Base-by-base conservation (phyloP, 2,329 filamentous ascomycete genomes). In the Neonectria coccinea region DNA sequence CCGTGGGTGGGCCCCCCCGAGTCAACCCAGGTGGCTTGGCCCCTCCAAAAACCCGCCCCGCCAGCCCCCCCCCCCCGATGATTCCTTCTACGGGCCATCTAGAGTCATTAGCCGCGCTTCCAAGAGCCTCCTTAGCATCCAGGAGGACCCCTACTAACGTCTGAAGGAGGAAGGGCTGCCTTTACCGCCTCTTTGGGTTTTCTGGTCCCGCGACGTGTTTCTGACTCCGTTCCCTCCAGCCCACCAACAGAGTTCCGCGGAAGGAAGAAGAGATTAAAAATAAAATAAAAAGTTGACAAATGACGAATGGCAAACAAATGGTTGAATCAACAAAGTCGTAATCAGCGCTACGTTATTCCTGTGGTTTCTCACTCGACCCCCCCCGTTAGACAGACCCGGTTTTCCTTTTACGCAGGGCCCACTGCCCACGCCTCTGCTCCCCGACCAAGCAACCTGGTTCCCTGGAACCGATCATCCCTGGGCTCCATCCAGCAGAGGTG, bases 221-320 rank as follows among this genome's bases (percentile, higher is more conserved):
- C 63, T 63, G 68, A 70, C 66, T 70, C 63, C 67, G 67, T 65
- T 52, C 51, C 54, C 25, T 39, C 27, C 57, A 41, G 18, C 48
- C 18, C 25, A 6, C 62, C 42, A 51, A 33, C 48, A 33, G 27
- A 51, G 29, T 31, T 18, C 2, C 4, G n/a, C 29, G 9, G 27
- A 29, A 31, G 8, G 29, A n/a, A 8, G 7, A 16, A 7, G 20
- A 39, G 5, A 25, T 25, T 25, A 25, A 25, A 25, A 25, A 25
- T 25, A 25, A 25, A 25, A 25, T 25, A 25, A 25, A 25, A 5
- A 25, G 25, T 25, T 25, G 25, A 25, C 36, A 16, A 16, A 39
- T 39, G 36, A 42, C 39, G 39, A 20, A 25, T 16, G 22, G 14
- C 16, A 47, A 27, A 25, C 5, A 42, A 42, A 42, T 4, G 16